phyloP scores from a whole-genome alignment of 2,329 filamentous ascomycete genomes.

The Zasmidium citrigriseum region DNA sequence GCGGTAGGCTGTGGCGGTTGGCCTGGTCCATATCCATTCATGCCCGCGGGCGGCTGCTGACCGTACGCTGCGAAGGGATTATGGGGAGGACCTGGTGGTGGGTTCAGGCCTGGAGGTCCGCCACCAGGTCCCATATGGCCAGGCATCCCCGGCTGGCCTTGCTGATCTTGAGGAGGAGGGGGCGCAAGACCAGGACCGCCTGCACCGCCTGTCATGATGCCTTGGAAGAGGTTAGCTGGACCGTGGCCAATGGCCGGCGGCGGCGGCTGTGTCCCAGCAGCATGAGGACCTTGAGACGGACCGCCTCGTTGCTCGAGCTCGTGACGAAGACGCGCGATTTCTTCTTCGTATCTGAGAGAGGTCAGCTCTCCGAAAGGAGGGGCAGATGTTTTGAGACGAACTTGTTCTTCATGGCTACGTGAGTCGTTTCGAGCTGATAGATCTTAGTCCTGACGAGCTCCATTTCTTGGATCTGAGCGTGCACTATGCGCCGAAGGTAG shows the following conservation, averaged over 20 bases:
- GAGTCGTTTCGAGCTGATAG: conserved; percentile 86
- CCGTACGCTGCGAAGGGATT: conserved; percentile 64
- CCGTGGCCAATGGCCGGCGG: conserved; percentile 86
- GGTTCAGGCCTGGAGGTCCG: conserved; percentile 62
- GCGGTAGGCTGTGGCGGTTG: conserved; percentile 82
- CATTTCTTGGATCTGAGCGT: conserved; percentile 90
- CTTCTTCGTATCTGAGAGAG: conserved; percentile 79
- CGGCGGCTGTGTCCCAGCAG: conserved; percentile 77
- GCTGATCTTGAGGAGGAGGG: conserved; percentile 60
- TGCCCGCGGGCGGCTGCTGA: conserved; percentile 60
- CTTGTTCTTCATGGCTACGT: conserved; percentile 89
- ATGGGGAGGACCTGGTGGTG: conserved; percentile 62
- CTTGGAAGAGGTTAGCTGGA: conserved; percentile 85
- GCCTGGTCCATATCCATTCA: conserved; percentile 77
- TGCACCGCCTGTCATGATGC: conserved; percentile 91
- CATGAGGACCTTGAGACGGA: conserved; percentile 65
- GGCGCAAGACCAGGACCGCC: conserved; percentile 78
- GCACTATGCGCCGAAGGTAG: conserved; percentile 59
- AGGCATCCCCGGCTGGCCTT: conserved; percentile 57
- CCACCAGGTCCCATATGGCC: conserved; percentile 73
- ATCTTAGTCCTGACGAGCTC: conserved; percentile 92
- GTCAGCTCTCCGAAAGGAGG: conserved; percentile 20
- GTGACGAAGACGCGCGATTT: conserved; percentile 80
- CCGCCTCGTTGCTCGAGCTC: conserved; percentile 77
- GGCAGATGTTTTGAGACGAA: conserved; percentile 50